phyloP scores from a whole-genome alignment of 495 filamentous ascomycete species.

The Podospora bellae-mahoneyi region DNA sequence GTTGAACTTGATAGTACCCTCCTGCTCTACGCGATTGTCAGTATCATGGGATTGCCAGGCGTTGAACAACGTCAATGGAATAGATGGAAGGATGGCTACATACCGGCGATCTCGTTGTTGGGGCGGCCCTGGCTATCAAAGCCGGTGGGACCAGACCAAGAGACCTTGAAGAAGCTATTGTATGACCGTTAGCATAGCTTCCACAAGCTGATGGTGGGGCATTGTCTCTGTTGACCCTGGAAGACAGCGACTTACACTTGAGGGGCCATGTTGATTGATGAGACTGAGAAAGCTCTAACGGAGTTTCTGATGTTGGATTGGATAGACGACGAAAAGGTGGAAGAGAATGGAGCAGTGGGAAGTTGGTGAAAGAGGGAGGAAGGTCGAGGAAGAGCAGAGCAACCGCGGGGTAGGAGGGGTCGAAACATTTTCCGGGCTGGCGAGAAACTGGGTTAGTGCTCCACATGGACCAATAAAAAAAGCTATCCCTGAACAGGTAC shows the following conservation, averaged over 20 bases:
- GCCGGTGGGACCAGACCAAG: slow-evolving; percentile 62
- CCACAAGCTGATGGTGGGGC: background rate
- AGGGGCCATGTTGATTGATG: slow-evolving; percentile 30
- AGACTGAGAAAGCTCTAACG: slow-evolving; percentile 33
- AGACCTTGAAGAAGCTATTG: slow-evolving; percentile 40
- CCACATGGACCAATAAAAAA: slow-evolving; percentile 26
- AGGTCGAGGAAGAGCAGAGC: slow-evolving; percentile 38
- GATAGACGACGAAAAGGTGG: slow-evolving; percentile 26
- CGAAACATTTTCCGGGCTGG: slow-evolving; percentile 37
- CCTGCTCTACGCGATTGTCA: slow-evolving; percentile 54
- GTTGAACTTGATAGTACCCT: slow-evolving; percentile 81
- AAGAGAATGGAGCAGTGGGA: slow-evolving; percentile 31
- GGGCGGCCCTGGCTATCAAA: slow-evolving; percentile 38
- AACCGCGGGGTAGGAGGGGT: slow-evolving; percentile 48
- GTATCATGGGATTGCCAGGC: background rate
- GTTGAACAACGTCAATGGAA: background rate
- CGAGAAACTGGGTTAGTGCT: slow-evolving; percentile 29
- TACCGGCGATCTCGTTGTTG: slow-evolving; percentile 58
- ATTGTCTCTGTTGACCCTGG: background rate
- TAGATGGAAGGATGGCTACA: slow-evolving; percentile 34
- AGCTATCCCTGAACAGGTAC: slow-evolving; percentile 13
- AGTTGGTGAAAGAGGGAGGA: slow-evolving; percentile 39
- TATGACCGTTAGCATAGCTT: background rate
- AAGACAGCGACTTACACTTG: slow-evolving; percentile 30
- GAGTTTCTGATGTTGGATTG: slow-evolving; percentile 31